Base-by-base conservation (phyloP, 208 protist species). In the Novymonas esmeraldas region DNA sequence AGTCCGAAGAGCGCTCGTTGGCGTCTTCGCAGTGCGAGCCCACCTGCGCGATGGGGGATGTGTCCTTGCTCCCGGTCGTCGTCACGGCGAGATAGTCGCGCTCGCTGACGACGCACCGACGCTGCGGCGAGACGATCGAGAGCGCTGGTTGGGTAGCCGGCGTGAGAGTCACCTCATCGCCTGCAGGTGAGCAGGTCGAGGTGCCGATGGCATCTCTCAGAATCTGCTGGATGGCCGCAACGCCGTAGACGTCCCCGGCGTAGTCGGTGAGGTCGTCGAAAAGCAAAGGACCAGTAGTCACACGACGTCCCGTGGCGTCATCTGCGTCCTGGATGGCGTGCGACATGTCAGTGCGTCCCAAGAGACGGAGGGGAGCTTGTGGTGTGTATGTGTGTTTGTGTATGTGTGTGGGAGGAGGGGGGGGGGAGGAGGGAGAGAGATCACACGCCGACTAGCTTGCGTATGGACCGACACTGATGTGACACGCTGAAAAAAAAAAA, bases 1-100 rank as follows among this genome's bases (percentile, higher is more conserved):
- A 46, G 36, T 39, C 55, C 5, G 38, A 39, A 11, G 55, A 61
- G 36, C 22, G 38, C 29, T 42, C 36, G 24, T 45, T 61, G 55
- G 52, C 10, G 52, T 13, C n/a, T n/a, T n/a, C 20, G 42, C 7
- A 58, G 20, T 58, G 31, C 20, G n/a, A 58, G 11, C 2, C 13
- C 52, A 26, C 33, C 52, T 58, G 52, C 31, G 34, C 2, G 24
- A 36, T 29, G 2, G n/a, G 16, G 9, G 55, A 24, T 20, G 13
- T 24, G 14, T 16, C 22, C 10, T 16, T 31, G 55, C 28, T 10
- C 34, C 55, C 42, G 24, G 10, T 61, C 3, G 20, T 26, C 1
- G 14, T n/a, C n/a, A n/a, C n/a, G n/a, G n/a, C n/a, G n/a, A n/a
- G n/a, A n/a, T n/a, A n/a, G n/a, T n/a, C n/a, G n/a, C n/a, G n/a